Percentiles rank a stretch among this genome's conserved stretches.
These are phyloP conservation scores for Blepharisma undulans DNA, from an alignment of 169 alveolate species.

Conservation along the genomic window DNA sequence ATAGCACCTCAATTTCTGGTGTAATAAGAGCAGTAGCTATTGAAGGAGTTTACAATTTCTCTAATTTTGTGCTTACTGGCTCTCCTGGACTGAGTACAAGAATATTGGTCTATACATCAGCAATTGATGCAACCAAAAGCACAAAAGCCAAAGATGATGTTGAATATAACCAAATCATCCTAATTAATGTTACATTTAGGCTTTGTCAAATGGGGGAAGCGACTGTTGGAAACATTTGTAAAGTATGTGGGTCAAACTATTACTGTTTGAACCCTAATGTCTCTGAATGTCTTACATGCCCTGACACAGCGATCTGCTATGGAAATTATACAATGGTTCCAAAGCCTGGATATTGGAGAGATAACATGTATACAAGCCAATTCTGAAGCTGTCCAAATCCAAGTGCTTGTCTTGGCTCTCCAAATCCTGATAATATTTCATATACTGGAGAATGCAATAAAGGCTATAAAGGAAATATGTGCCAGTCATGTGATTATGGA, in stretches of 20 bases:
- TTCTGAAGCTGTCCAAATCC: not conserved
- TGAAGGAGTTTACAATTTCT: not conserved
- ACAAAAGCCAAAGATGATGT: not conserved
- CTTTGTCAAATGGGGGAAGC: not conserved
- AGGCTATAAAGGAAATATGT: conserved; percentile 27
- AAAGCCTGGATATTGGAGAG: conserved; percentile 17
- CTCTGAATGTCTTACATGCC: conserved; percentile 16
- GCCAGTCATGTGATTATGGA: not conserved
- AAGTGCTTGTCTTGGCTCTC: conserved; percentile 17
- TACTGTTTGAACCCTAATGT: not conserved
- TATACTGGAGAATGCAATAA: conserved; percentile 15
- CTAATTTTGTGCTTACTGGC: not conserved
- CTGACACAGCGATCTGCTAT: conserved; percentile 41
- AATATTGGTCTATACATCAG: not conserved
- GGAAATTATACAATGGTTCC: conserved; percentile 54
- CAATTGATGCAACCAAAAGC: not conserved
- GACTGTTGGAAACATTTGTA: not conserved
- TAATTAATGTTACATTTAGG: not conserved
- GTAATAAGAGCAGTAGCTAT: not conserved
- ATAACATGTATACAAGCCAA: not conserved
- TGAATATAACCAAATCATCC: not conserved
- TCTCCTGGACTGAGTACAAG: not conserved
- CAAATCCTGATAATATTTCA: not conserved
- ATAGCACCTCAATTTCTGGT: not conserved
- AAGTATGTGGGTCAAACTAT: not conserved